Base-by-base conservation (phyloP, 257 asterid species). In the Schizonepeta tenuifolia region DNA sequence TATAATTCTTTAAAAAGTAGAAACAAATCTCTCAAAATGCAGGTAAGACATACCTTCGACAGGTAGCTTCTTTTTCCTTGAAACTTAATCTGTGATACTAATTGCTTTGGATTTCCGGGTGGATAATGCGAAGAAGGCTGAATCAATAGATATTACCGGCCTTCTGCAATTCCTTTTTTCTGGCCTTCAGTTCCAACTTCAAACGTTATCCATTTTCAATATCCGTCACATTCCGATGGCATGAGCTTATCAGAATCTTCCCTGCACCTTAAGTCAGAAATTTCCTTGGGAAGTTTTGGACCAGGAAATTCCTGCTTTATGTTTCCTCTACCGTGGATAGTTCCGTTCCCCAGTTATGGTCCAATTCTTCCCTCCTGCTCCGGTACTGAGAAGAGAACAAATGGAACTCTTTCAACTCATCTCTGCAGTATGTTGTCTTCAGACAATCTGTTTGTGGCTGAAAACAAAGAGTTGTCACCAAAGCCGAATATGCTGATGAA, bases 241-340 rank as follows among this genome's bases (percentile, higher is more conserved):
- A 68, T 41, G 4, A 57, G 40, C 36, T 54, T 79, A 18, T 62
- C 76, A 22, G 62, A 63, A 57, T 15, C 65, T 60, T 75, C 75
- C 28, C 26, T 47, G 71, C 70, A 56, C 21, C 46, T 24, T 47
- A 8, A n/a, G 33, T 13, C 33, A 54, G 60, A 21, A 0, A 15
- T 47, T 47, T 47, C 54, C 18, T 15, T 50, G 38, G 62, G 62
- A 65, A 36, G 41, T n/a, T 64, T 67, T 2, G 58, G 58, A 58
- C 74, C 78, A 4, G 85, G 77, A 53, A 63, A 77, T 65, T 72
- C 83, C 40, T 12, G 84, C 0, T 81, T 67, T 57, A 61, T 85
- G 21, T 26, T 78, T n/a, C 89, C 89, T 6, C 61, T 78, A 43
- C 86, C 90, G 56, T 85, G 81, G 74, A 60, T 81, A 28, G 35